Percentiles rank a stretch among this genome's conserved stretches.
Evolutionary conservation across 139 green algal genomes (phyloP).

Genomic region (Trebouxia sp.): DNA sequence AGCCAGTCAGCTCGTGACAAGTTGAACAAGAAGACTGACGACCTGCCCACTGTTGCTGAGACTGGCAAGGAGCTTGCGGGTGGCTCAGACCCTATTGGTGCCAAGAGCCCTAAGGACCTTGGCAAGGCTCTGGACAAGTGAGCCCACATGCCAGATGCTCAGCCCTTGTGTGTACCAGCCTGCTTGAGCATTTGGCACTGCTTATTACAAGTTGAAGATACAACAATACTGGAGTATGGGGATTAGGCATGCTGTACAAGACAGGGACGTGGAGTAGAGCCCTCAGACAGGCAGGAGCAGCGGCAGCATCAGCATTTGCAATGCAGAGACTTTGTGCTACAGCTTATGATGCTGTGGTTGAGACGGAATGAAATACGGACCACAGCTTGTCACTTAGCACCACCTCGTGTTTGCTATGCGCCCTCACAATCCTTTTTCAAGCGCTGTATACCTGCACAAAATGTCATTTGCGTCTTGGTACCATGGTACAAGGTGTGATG

Average conservation of each 20-base stretch:
- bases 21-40: conserved; percentile 23
- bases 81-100: conserved; percentile 10
- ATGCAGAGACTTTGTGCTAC: too few relatives aligned
- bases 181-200: not conserved
- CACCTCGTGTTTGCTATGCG: too few relatives aligned
- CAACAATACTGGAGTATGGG: not conserved
- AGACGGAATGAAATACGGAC: too few relatives aligned
- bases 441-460: not conserved
- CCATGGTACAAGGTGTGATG: not conserved
- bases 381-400: too few relatives aligned
- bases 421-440: not conserved
- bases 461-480: not conserved
- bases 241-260: not conserved
- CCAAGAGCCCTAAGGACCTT: not conserved
- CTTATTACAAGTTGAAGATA: not conserved
- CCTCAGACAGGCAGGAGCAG: not conserved
- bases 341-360: too few relatives aligned
- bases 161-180: not conserved
- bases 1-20: conserved; percentile 28
- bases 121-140: conserved; percentile 3
- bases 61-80: conserved; percentile 14
- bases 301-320: too few relatives aligned
- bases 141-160: not conserved
- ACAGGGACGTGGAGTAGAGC: too few relatives aligned
- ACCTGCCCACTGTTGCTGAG: not conserved